Evolutionary conservation across 2,329 filamentous ascomycete genomes (phyloP), one percentile per base, ranked within the genome.

Genomic region (Aspergillus sp.): DNA sequence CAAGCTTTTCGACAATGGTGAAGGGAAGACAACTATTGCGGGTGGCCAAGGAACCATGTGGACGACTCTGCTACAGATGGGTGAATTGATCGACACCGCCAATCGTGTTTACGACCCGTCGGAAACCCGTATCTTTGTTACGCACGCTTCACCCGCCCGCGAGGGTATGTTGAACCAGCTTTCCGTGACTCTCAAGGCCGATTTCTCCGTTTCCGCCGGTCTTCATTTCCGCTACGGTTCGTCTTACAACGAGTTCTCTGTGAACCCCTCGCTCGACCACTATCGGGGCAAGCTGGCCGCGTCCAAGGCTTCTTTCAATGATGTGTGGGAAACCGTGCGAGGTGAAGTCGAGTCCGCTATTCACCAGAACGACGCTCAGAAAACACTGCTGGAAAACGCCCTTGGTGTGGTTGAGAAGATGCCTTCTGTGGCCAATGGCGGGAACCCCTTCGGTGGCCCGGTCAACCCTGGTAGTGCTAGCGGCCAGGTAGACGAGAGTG

Each of bases 21-120:
- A 99, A 73, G 95, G 95, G 60, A 88, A 93, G 76, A 99, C 95
- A 51, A 99, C 96, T 2, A 99, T 99, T 76, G 95, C 95, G 20
- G 95, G 95, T 73, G 95, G 95, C 19, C 95, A 99, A 76, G 95
- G 95, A 61, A 99, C 95, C 46, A 99, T 99, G 95, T 99, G 95
- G 95, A 99, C 95, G 7, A 99, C 95, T 6, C 81, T 99, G 30
- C 79, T 99, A 64, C 95, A 99, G 78, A 99, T 99, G 89, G 95
- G 95, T 53, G 95, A 99, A 78, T 82, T 99, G 50, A 91, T 99
- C 54, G 95, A 99, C 74, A 99, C 96, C 4, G 95, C 95, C 17
- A 96, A 97, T 76, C 91, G 95, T 68, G 95, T 99, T 59, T 99
- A 98, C 77, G 95, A 99, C 72, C 95, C 95, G 2, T 96, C 93